Conservation (phyloP, 2,329 filamentous ascomycete genomes). For the Colletotrichum kahawae region DNA sequence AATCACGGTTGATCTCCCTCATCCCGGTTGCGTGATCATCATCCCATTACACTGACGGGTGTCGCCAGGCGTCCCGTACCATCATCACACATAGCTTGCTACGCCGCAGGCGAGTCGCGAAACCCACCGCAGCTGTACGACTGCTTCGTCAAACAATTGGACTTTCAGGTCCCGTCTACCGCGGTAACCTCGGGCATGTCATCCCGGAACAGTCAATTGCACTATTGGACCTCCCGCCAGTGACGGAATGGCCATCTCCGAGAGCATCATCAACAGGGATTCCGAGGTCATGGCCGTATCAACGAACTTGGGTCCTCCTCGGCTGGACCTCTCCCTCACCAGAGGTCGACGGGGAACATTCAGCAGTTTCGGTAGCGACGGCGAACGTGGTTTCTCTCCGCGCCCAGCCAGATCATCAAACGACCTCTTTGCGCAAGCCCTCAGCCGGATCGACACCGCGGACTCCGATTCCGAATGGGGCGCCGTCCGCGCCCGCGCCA, state of each 20-base stretch:
- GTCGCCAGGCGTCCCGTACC: neutral
- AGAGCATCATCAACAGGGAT: neutral
- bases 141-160: neutral
- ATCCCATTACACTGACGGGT: neutral
- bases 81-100: neutral
- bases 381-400: slow-evolving; percentile 7
- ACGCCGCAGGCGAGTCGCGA: neutral
- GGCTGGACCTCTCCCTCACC: slow-evolving; percentile 14
- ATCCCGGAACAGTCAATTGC: neutral
- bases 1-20: neutral
- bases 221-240: neutral
- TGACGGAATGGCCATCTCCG: slow-evolving; percentile 1
- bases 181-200: neutral
- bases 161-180: neutral
- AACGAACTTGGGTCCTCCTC: slow-evolving; percentile 11
- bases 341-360: slow-evolving; percentile 15
- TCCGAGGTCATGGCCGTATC: slow-evolving; percentile 21
- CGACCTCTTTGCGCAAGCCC: slow-evolving; percentile 14
- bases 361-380: slow-evolving; percentile 12
- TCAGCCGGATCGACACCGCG: neutral
- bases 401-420: slow-evolving; percentile 20
- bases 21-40: neutral
- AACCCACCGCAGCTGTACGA: neutral
- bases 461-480: slow-evolving; percentile 15
- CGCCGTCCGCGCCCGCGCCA: slow-evolving; percentile 17